These are phyloP conservation scores for Fraxinus sp. DNA, from an alignment of 305 asterid genomes.

Conservation along the genomic window DNA sequence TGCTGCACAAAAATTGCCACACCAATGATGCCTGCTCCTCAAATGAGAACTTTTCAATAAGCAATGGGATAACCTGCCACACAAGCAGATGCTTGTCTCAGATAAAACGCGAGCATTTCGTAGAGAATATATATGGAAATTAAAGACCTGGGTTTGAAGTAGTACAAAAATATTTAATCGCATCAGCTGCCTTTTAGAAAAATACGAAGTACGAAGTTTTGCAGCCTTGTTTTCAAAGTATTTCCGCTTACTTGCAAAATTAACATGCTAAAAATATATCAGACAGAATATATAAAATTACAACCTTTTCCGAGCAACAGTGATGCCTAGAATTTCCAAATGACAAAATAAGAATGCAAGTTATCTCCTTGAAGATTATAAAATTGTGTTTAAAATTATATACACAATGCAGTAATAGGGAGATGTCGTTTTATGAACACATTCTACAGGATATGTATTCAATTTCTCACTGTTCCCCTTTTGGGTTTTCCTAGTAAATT, in stretches of 20 bases:
- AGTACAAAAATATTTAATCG: neutral
- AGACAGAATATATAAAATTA: neutral
- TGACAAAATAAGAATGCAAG: neutral
- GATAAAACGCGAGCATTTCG: neutral
- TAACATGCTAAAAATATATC: slow-evolving; percentile 17
- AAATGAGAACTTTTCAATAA: slow-evolving; percentile 77
- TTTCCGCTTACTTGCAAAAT: neutral
- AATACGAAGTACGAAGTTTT: neutral
- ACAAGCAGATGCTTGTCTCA: neutral
- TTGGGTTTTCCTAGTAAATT: neutral
- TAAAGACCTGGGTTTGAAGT: slow-evolving; percentile 7
- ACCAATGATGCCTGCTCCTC: slow-evolving; percentile 97
- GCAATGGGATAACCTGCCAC: slow-evolving; percentile 81
- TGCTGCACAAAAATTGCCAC: slow-evolving; percentile 96
- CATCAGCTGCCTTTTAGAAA: neutral
- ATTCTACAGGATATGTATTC: neutral
- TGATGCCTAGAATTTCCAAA: slow-evolving; percentile 2
- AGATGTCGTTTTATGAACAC: neutral
- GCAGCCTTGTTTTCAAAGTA: slow-evolving; percentile 11
- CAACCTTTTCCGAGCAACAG: slow-evolving; percentile 6
- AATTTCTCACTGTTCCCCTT: neutral
- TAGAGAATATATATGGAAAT: neutral
- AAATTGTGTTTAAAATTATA: neutral
- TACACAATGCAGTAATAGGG: neutral
- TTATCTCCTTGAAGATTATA: slow-evolving; percentile 7